Conservation (phyloP, 192 early-diverging fungal genomes). For the Coemansia sp. region DNA sequence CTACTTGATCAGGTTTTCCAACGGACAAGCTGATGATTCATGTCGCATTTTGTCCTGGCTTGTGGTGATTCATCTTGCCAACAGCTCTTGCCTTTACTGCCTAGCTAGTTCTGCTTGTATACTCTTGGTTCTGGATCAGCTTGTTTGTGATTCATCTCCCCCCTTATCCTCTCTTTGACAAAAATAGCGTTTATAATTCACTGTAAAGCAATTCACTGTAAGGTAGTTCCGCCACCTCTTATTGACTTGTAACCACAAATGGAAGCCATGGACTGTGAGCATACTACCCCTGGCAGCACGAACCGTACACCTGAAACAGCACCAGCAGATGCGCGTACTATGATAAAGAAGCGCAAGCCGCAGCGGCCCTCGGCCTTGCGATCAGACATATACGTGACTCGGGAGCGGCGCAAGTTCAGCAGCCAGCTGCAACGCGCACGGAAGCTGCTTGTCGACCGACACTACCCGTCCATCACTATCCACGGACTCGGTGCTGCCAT, state of each 20-base stretch:
- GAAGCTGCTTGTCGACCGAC: constrained; percentile 63
- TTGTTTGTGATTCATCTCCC: no score
- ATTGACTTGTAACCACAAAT: not conserved
- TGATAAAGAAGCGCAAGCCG: constrained; percentile 57
- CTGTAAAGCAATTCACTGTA: no score
- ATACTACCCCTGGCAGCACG: not conserved
- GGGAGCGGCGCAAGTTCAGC: constrained; percentile 60
- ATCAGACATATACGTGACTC: constrained; percentile 80
- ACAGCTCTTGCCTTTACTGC: no score
- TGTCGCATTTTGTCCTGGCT: no score
- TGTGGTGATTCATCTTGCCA: no score
- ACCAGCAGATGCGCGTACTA: not conserved
- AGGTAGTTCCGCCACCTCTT: no score
- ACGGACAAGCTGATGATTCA: no score
- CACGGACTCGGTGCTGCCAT: constrained; percentile 82
- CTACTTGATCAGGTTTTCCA: no score
- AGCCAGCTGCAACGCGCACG: constrained; percentile 64
- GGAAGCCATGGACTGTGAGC: not conserved
- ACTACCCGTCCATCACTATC: constrained; percentile 63
- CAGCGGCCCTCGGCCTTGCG: constrained; percentile 62
- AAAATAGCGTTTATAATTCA: no score
- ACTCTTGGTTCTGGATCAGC: no score
- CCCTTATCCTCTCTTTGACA: no score
- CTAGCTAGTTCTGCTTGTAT: no score
- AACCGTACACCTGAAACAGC: not conserved